Evolutionary conservation across 495 filamentous ascomycete species (phyloP), one percentile per base, ranked within the genome.

Genomic region (Podospora sp.): DNA sequence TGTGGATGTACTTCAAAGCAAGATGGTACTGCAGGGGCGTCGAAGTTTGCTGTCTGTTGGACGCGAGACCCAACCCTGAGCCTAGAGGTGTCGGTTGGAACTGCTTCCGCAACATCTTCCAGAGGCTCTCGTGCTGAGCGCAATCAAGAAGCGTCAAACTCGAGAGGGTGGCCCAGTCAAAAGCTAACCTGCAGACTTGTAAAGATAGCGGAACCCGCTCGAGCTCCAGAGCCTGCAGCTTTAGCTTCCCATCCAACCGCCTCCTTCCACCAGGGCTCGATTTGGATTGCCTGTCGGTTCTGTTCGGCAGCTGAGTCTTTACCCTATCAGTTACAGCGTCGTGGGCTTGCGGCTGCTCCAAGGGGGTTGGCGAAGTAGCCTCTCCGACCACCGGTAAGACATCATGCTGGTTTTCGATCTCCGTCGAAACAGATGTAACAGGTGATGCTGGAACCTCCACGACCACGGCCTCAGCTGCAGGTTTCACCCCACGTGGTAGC

Each of bases 91-190:
- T 75, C n/a, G 93, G 93, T 33, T 87, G 82, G 72, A 89, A 96
- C 21, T 87, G 85, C 20, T 88, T 85, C 50, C 90, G 87, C 11
- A 98, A 82, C 46, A 88, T 85, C 72, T 88, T 89, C 93, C 92
- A 97, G 2, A 98, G 85, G 56, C 86, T 82, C 50, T 96, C 92
- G 72, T 93, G 89, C 57, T 90, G 85, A 27, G 84, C 80, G 73
- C 94, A 97, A 51, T 90, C 83, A 57, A 98, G 86, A 18, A 98
- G 83, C 0, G 94, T 97, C 58, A 98, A 78, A 18, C 81, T 90
- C n/a, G 87, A 90, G 51, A 97, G 76, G 3, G 84, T 77, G 0
- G 87, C 88, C 92, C 92, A 97, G 75, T 98, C 92, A 60, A 97
- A 84, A 0, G 88, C 88, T 56, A 86, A 86, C 46, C 88, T 80